Conservation (phyloP, 768 basidiomycete species). For the Galerina sulciceps region DNA sequence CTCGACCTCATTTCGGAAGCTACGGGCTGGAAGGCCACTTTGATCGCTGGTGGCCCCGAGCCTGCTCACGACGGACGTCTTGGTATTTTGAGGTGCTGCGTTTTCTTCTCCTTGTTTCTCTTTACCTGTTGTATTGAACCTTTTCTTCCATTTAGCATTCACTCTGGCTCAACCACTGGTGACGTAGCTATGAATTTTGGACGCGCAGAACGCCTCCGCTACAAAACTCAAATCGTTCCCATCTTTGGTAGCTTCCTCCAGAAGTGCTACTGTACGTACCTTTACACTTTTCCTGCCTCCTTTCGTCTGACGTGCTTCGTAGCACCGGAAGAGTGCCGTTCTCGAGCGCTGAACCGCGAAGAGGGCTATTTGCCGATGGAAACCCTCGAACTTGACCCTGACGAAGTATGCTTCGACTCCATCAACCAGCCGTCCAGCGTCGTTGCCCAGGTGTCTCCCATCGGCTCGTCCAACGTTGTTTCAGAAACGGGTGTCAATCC, state of each 20-base stretch:
- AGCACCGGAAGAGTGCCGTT: not conserved
- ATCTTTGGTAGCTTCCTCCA: constrained; percentile 10
- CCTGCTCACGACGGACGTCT: constrained; percentile 10
- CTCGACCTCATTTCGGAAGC: constrained; percentile 8
- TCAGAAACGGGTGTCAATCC: too few species aligned
- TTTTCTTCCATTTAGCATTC: constrained; percentile 1
- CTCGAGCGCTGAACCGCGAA: not conserved
- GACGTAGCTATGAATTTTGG: constrained; percentile 19
- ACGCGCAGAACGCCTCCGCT: not conserved
- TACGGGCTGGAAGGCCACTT: constrained; percentile 5
- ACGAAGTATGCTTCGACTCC: too few species aligned
- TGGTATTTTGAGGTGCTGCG: constrained; percentile 9
- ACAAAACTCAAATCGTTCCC: constrained; percentile 14
- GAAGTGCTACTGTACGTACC: constrained; percentile 12
- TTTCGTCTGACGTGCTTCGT: not conserved
- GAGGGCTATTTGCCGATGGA: too few species aligned
- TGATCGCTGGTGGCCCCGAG: constrained; percentile 17
- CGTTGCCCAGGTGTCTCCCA: too few species aligned
- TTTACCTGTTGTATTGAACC: not conserved
- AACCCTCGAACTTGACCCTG: too few species aligned
- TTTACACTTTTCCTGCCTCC: not conserved
- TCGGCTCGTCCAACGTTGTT: too few species aligned
- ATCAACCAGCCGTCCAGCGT: too few species aligned
- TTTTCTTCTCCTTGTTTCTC: not conserved
- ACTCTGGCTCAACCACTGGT: constrained; percentile 14